A percentile compares a stretch with the other conserved stretches of the same genome.
Evolutionary conservation across 305 asterid species (phyloP).

Genomic region (Solanum hybrid): DNA sequence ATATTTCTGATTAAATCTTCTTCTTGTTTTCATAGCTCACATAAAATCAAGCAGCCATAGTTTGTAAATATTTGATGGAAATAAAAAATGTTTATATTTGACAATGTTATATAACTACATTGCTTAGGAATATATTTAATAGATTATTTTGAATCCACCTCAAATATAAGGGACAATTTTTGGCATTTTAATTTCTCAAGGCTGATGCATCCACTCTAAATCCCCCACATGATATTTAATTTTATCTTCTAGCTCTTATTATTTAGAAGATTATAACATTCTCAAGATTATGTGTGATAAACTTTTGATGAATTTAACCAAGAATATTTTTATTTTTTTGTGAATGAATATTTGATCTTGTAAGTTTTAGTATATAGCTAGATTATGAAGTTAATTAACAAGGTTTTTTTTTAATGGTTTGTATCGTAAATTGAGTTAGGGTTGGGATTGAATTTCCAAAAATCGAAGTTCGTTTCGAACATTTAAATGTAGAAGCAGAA

Average conservation of each 20-base stretch:
- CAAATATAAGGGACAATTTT: not conserved
- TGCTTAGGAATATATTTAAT: not conserved
- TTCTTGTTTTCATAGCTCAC: not conserved
- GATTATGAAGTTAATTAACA: not conserved
- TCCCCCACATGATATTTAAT: not conserved
- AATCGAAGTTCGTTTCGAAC: constrained; percentile 24
- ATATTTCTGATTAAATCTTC: not conserved
- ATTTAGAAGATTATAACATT: not conserved
- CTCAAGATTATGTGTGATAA: not conserved
- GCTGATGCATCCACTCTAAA: not conserved
- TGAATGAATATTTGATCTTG: not conserved
- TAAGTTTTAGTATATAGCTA: not conserved
- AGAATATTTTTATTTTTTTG: not conserved
- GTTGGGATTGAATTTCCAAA: constrained; percentile 26
- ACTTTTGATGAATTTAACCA: not conserved
- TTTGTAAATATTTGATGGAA: not conserved
- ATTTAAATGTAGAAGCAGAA: constrained; percentile 23
- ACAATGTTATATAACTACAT: not conserved
- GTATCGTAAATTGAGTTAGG: not conserved
- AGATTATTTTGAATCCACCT: not conserved
- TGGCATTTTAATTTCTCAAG: not conserved
- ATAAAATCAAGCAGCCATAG: not conserved
- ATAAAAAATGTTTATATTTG: not conserved
- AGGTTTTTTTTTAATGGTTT: not conserved
- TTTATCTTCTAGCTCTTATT: not conserved